Base-by-base conservation (phyloP, 306 rosid species). In the Ziziphus jujuba region DNA sequence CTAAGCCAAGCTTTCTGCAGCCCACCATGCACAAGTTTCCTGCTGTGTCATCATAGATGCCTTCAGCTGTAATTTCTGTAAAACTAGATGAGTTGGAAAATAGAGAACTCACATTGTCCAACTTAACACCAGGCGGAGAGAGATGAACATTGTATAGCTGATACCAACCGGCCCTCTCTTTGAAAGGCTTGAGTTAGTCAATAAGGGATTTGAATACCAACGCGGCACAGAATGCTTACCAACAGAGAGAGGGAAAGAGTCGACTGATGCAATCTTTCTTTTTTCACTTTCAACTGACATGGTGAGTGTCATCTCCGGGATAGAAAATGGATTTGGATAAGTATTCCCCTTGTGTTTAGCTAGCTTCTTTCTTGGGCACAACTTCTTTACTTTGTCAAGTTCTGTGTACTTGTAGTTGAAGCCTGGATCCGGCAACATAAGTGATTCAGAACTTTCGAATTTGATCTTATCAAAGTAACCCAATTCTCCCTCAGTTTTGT, bases 21-120 rank as follows among this genome's bases (percentile, higher is more conserved):
- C 91, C 96, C 11, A 85, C 69, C 93, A 85, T 90, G 54, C 96
- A 90, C 80, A 89, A 77, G 56, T 34, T 77, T 75, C 93, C 93
- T 19, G 79, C 23, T 65, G 69, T 56, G 9, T 75, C 67, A 79
- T 86, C 82, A 81, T 87, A 87, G 9, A 63, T 28, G 71, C 96
- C 93, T 75, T 89, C 92, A 0, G 89, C 89, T 16, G 66, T 61
- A 51, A 87, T 76, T 12, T 63, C 63, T 64, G n/a, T n/a, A n/a
- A 58, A n/a, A 13, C 16, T 13, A 13, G 47, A 48, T 9, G n/a
- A 17, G 4, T 48, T 48, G 6, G 8, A 9, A 2, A 1, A 14
- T 20, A 8, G 9, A 54, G 59, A 66, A 25, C 56, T 47, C 66
- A 1, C 1, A 28, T 7, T n/a, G 6, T n/a, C 8, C 13, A 11